Percentiles rank a stretch among this genome's conserved stretches.
phyloP scores from a whole-genome alignment of 164 flowering plant genomes.

The Dillenia suffruticosa region DNA sequence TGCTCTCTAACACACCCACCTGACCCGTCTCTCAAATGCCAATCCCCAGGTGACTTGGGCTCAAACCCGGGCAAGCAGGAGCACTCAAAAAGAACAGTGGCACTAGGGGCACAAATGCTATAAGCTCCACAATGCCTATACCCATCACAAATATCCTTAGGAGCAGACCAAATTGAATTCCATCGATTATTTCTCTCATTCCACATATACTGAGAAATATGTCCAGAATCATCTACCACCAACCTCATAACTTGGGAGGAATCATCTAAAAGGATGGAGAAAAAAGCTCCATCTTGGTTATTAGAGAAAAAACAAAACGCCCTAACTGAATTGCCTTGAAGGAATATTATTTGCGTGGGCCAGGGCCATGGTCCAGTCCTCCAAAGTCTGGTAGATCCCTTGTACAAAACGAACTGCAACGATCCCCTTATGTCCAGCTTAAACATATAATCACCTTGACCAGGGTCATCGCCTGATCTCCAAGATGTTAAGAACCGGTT shows the following conservation, averaged over 20 bases:
- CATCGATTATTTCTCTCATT: not conserved
- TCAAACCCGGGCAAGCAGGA: no score
- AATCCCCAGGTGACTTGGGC: no score
- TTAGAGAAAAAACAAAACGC: not conserved
- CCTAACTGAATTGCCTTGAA: not conserved
- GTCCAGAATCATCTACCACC: constrained; percentile 1
- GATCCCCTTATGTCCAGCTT: not conserved
- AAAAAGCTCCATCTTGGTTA: not conserved
- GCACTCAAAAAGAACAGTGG: no score
- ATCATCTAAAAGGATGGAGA: not conserved
- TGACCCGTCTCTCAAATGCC: no score
- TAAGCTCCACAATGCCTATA: constrained; percentile 6
- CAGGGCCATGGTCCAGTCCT: not conserved
- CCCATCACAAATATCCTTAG: not conserved
- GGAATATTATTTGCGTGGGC: not conserved
- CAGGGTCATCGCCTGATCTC: not conserved
- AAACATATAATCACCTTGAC: not conserved
- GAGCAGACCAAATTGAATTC: not conserved
- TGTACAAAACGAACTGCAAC: not conserved
- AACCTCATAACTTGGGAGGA: no score
- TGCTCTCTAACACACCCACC: no score
- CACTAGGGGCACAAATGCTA: not conserved
- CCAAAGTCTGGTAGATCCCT: not conserved
- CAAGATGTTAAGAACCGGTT: not conserved
- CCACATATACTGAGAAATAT: not conserved